A percentile compares a stretch with the other conserved stretches of the same genome.
Evolutionary conservation across 805 yeast genomes (phyloP).

Genomic region (Yarrowia deformans): DNA sequence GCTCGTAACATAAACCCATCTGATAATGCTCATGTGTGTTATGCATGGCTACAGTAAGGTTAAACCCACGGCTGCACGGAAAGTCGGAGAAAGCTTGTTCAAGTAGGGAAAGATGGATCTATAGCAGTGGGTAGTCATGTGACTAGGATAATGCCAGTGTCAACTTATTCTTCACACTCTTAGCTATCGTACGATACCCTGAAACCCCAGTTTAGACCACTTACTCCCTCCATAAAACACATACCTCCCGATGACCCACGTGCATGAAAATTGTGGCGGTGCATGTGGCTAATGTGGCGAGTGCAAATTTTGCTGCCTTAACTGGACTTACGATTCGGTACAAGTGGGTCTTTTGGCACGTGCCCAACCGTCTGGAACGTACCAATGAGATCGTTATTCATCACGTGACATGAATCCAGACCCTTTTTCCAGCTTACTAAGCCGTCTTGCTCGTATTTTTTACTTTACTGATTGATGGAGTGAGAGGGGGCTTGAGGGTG

Average conservation of each 20-base stretch:
- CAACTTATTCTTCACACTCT: too few relatives aligned
- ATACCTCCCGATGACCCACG: background rate
- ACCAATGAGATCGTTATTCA: too few relatives aligned
- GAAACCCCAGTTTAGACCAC: too few relatives aligned
- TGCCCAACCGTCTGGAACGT: too few relatives aligned
- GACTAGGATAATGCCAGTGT: background rate
- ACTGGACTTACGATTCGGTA: too few relatives aligned
- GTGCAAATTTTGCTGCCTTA: conserved; percentile 4
- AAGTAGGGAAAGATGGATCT: background rate
- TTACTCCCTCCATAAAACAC: background rate
- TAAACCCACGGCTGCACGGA: conserved; percentile 31
- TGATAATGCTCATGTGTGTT: conserved; percentile 11
- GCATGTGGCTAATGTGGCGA: conserved; percentile 28
- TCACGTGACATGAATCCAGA: too few relatives aligned
- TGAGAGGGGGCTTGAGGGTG: too few relatives aligned
- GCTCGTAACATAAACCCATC: background rate
- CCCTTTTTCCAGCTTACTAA: too few relatives aligned
- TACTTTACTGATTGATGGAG: too few relatives aligned
- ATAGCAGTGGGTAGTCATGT: too few relatives aligned
- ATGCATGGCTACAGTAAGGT: background rate
- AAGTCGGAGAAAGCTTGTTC: conserved; percentile 2
- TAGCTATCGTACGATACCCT: background rate
- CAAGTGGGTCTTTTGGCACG: too few relatives aligned
- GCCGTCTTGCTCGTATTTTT: too few relatives aligned
- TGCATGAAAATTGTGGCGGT: conserved; percentile 16